Conservation (phyloP, 768 basidiomycete genomes). For the Fomitopsis serialis region DNA sequence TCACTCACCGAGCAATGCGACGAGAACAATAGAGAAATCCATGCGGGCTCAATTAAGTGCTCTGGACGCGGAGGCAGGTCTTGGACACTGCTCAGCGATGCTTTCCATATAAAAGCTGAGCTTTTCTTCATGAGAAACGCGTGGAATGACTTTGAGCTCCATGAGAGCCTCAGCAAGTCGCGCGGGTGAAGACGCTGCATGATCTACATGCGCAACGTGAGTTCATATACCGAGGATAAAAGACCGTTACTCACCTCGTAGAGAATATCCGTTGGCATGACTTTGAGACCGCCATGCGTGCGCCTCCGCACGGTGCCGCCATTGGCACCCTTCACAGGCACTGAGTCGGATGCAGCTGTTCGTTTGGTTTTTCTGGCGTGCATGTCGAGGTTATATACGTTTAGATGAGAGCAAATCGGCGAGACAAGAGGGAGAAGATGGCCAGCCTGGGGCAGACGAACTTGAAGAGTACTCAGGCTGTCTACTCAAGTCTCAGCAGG, state of each 20-base stretch:
- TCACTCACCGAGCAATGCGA: background rate
- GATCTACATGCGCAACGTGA: background rate
- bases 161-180: constrained; percentile 7
- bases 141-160: background rate
- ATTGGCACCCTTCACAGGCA: too few species aligned
- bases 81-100: background rate
- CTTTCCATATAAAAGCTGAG: background rate
- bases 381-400: too few species aligned
- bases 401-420: too few species aligned
- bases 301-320: too few species aligned
- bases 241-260: background rate
- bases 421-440: too few species aligned
- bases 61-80: background rate
- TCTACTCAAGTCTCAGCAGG: too few species aligned
- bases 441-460: too few species aligned
- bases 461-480: too few species aligned
- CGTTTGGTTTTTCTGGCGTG: too few species aligned
- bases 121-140: constrained; percentile 4
- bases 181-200: constrained; percentile 1
- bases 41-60: background rate
- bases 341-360: too few species aligned
- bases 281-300: too few species aligned
- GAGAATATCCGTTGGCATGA: constrained; percentile 2
- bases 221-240: background rate
- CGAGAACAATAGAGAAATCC: background rate